Base-by-base conservation (phyloP, 495 filamentous ascomycete genomes). In the Entonaema liquescens region DNA sequence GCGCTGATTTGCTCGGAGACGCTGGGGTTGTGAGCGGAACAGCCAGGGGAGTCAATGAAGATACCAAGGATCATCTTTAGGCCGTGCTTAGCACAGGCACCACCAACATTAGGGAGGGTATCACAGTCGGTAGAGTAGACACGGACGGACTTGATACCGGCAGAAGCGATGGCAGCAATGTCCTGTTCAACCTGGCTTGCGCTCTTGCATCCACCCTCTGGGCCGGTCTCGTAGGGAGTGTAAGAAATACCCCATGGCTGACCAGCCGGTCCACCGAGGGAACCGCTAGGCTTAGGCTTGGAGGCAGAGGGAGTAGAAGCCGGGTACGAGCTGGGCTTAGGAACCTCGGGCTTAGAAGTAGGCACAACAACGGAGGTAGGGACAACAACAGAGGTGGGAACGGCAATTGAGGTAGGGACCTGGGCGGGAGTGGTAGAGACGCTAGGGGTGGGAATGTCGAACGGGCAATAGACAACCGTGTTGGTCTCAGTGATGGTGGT, bases 101-200 rank as follows among this genome's bases (percentile, higher is more conserved):
- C 77, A 67, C 91, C 92, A 63, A 97, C 89, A 78, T 84, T 90
- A 79, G 87, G 77, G 42, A 98, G 92, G 67, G 87, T 88, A 78
- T 83, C 85, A 86, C 95, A 98, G 88, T 97, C 94, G 73, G 93
- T 92, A 67, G 89, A 91, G 89, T 98, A 97, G 79, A 97, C 83
- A 80, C 95, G 95, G 80, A 98, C 79, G 64, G 89, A 85, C 70
- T 82, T 83, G 88, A 97, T 95, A 67, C 93, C 94, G 77, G 90
- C 89, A 42, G 71, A 35, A 67, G 88, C 85, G 74, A 98, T 96
- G 61, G 78, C 67, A 55, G 84, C 80, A 71, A 98, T 86, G 74
- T 97, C 93, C 47, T 68, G 58, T 62, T 79, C 59, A 75, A 98
- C 88, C 59, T 89, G 80, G 40, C 60, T 42, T 62, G 84, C 79